Evolutionary conservation across 805 yeast genomes (phyloP), one percentile per base, ranked within the genome.

Genomic region (Jamesozyma jinghongensis): DNA sequence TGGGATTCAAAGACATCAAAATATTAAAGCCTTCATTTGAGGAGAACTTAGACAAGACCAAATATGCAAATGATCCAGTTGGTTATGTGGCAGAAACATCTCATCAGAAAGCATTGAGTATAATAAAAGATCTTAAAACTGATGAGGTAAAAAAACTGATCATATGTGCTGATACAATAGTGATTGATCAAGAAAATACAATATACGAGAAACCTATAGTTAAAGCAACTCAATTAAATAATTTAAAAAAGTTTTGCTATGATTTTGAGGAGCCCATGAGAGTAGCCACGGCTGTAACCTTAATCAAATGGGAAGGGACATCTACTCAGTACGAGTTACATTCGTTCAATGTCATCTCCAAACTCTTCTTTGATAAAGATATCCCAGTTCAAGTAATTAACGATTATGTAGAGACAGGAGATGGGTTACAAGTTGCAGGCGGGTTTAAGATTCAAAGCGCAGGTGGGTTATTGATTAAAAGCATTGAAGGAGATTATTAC

Each of bases 391-490:
- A 68, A n/a, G 66, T 79, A 31, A 53, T 90, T 3, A 54, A 71
- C 19, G 65, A 68, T 13, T 90, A 90, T 58, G 81, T 83, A 10
- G 70, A 69, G 2, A 64, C 79, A 2, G 80, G 72, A 18, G 97
- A 90, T 57, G 97, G 92, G 1, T 41, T 69, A 6, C 71, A 72
- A 36, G 97, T 85, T 1, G 95, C 97, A 2, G 98, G 97, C 5
- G 98, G 98, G 1, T 88, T 85, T 64, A 79, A 78, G 51, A 79
- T 82, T 44, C 97, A 90, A 61, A 84, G 80, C 0, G 56, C 59
- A 8, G 92, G 94, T 2, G 77, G 82, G 1, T 54, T 79, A 29
- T 62, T 90, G 47, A 75, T 92, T 48, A 61, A 68, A 17, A 61
- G 63, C 13, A 71, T 87, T 11, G 68, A 69, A 1, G 98, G 98